These are phyloP conservation scores for Lachnellula occidentalis DNA, from an alignment of 2,329 filamentous ascomycete species.

Conservation along the genomic window DNA sequence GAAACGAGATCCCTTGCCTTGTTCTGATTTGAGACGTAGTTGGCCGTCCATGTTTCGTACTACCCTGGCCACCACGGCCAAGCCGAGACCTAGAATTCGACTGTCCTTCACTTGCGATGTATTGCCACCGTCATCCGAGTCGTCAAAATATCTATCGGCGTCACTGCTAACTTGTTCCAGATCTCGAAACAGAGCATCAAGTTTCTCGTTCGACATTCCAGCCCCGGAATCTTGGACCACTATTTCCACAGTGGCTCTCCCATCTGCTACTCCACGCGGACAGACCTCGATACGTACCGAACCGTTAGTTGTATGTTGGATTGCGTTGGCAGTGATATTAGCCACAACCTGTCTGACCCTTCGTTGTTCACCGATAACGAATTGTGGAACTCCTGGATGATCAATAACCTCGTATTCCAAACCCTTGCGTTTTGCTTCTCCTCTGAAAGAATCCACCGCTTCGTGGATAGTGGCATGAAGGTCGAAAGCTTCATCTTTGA, in stretches of 20 bases:
- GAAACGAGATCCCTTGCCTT: slow-evolving; percentile 77
- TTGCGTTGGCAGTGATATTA: slow-evolving; percentile 79
- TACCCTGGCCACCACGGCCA: slow-evolving; percentile 83
- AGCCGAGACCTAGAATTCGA: slow-evolving; percentile 66
- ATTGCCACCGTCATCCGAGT: neutral
- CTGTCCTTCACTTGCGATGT: slow-evolving; percentile 31
- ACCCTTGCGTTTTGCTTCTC: slow-evolving; percentile 70
- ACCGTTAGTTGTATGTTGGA: slow-evolving; percentile 68
- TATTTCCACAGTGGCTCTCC: slow-evolving; percentile 64
- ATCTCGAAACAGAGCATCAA: slow-evolving; percentile 53
- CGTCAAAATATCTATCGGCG: slow-evolving; percentile 28
- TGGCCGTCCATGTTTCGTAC: slow-evolving; percentile 90
- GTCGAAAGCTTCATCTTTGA: slow-evolving; percentile 78
- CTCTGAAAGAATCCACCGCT: slow-evolving; percentile 67
- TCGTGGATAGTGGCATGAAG: slow-evolving; percentile 66
- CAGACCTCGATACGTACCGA: slow-evolving; percentile 67
- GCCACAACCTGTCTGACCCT: slow-evolving; percentile 76
- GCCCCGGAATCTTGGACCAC: slow-evolving; percentile 69
- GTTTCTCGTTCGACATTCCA: slow-evolving; percentile 58
- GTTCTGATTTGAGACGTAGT: slow-evolving; percentile 75
- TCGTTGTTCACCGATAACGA: slow-evolving; percentile 73
- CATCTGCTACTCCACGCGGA: slow-evolving; percentile 47
- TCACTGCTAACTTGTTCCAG: slow-evolving; percentile 53
- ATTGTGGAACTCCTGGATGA: slow-evolving; percentile 61
- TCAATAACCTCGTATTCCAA: slow-evolving; percentile 64